Percentiles rank a stretch among this genome's conserved stretches.
Conservation (phyloP, 2,329 filamentous ascomycete species). For the Verticillium tricorpus region DNA sequence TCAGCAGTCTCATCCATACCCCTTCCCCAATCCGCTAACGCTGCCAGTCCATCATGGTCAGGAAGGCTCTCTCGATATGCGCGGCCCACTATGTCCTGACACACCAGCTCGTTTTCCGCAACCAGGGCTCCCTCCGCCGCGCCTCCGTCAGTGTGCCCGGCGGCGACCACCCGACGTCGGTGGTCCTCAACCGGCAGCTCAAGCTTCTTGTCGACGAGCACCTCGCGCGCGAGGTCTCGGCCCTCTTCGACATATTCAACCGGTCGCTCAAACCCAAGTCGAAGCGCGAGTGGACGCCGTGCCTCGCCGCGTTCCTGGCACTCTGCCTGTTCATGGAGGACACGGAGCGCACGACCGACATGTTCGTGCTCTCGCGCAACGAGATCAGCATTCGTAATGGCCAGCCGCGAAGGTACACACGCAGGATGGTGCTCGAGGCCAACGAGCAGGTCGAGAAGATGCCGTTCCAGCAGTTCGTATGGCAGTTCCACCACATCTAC, state of each 20-base stretch:
- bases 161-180: conserved; percentile 42
- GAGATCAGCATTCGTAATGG: conserved; percentile 39
- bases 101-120: conserved; percentile 29
- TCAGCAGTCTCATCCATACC: neutral
- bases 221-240: conserved; percentile 44
- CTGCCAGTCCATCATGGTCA: conserved; percentile 42
- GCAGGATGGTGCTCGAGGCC: conserved; percentile 38
- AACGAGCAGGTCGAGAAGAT: conserved; percentile 52
- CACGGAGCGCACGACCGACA: conserved; percentile 48
- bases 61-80: conserved; percentile 49
- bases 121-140: neutral
- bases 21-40: neutral
- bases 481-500: conserved; percentile 56
- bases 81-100: conserved; percentile 54
- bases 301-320: conserved; percentile 51
- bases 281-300: conserved; percentile 51
- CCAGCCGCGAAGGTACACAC: conserved; percentile 30
- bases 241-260: conserved; percentile 48
- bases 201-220: conserved; percentile 54
- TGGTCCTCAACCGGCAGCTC: conserved; percentile 52
- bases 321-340: conserved; percentile 56
- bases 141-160: conserved; percentile 21
- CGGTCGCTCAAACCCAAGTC: conserved; percentile 50
- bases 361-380: conserved; percentile 46
- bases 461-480: conserved; percentile 56